Percentiles rank a stretch among this genome's conserved stretches.
Evolutionary conservation across 2,329 filamentous ascomycete genomes (phyloP).

Genomic region (Dactylellina parvicollis): DNA sequence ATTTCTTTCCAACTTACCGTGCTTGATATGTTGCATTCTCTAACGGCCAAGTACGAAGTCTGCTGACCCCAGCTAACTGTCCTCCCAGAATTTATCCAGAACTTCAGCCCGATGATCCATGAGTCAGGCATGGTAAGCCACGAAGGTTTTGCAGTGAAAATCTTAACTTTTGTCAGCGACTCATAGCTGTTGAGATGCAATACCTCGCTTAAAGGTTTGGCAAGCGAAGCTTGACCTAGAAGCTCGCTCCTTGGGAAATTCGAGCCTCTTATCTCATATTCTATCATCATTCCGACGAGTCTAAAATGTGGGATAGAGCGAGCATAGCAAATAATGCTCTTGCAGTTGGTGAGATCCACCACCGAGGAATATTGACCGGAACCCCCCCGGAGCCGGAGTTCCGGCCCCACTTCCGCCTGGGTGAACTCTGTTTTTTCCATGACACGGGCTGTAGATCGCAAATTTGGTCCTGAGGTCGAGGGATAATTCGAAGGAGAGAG

Average conservation of each 20-base stretch:
- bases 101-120: not conserved
- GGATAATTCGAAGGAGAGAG: not conserved
- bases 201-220: not conserved
- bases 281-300: not conserved
- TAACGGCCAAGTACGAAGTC: not conserved
- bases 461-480: not conserved
- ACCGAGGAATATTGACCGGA: not conserved
- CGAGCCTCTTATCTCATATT: not conserved
- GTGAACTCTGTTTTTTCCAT: not conserved
- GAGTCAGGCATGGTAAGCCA: not conserved
- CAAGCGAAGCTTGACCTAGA: slow-evolving; percentile 2
- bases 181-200: not conserved
- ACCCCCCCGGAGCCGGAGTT: not conserved
- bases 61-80: not conserved
- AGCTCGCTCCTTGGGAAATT: not conserved
- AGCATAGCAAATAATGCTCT: not conserved
- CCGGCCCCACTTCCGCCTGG: not conserved
- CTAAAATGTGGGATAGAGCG: not conserved
- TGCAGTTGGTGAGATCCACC: not conserved
- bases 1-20: not conserved
- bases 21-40: not conserved
- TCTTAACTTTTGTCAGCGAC: not conserved
- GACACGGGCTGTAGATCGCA: not conserved
- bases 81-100: not conserved
- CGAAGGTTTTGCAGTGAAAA: not conserved